Base-by-base conservation (phyloP, 805 yeast species). In the Lipomyces yamadae region DNA sequence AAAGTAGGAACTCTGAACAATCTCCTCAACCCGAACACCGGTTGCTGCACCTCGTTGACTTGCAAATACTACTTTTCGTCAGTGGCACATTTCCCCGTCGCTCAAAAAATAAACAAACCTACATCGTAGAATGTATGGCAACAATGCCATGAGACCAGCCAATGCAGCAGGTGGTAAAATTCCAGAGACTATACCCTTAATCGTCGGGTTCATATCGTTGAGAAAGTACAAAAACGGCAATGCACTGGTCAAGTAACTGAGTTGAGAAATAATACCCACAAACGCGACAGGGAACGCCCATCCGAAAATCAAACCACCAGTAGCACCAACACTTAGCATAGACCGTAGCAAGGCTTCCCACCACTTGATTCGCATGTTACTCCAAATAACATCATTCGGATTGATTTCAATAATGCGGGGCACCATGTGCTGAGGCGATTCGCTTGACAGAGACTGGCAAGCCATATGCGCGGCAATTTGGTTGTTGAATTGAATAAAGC, bases 281-380 rank as follows among this genome's bases (percentile, higher is more conserved):
- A 90, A 82, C 0, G 96, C 91, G 0, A 92, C 94, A 0, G 97
- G 97, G 1, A 92, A 76, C 0, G 91, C 90, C 88, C 96, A 92
- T 1, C 85, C 84, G 24, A 85, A 53, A 78, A 88, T 86, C 0
- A 91, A 78, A 0, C 81, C 67, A 7, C 85, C 75, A 63, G 86
- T 81, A 15, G 84, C 48, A 2, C 82, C 58, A 34, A 82, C 82
- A 0, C 89, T 87, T 3, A 81, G 50, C 2, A 80, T 74, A 15
- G 78, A 77, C 72, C 86, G 81, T 0, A 81, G 30, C 18, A 78
- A 77, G 10, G 75, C 76, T 2, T 80, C 71, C 68, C 79, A 70
- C 29, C 81, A 79, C 64, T 77, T 13, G 79, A 72, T 2, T 78
- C 72, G 73, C 4, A 91, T 70, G 70, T 90, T 91, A 0, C 78